A percentile compares a stretch with the other conserved stretches of the same genome.
phyloP scores from a whole-genome alignment of 352 stramenopile species.

The Lagenidium giganteum region DNA sequence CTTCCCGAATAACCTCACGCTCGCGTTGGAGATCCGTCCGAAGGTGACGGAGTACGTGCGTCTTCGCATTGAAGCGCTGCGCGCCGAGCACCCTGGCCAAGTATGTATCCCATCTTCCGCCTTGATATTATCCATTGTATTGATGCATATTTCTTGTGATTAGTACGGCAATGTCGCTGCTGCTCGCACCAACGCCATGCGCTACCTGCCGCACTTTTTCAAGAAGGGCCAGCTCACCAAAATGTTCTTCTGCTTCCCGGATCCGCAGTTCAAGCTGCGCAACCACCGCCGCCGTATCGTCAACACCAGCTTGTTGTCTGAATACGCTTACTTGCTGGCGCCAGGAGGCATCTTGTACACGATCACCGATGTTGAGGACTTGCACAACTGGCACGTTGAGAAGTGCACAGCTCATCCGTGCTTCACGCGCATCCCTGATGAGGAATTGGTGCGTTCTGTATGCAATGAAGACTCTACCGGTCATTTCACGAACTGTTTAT shows the following conservation, averaged over 20 bases:
- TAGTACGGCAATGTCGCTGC: constrained; percentile 94
- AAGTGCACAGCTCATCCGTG: constrained; percentile 90
- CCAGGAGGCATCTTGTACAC: constrained; percentile 92
- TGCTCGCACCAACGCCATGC: constrained; percentile 95
- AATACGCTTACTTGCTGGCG: constrained; percentile 95
- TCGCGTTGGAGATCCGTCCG: constrained; percentile 94
- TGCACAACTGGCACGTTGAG: constrained; percentile 95
- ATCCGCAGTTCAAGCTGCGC: constrained; percentile 98
- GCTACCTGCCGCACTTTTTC: constrained; percentile 73
- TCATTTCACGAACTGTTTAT: background rate
- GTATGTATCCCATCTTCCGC: background rate
- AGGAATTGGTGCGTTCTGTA: constrained; percentile 69
- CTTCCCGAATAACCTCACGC: constrained; percentile 88
- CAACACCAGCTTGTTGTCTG: constrained; percentile 85
- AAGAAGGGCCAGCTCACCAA: constrained; percentile 86
- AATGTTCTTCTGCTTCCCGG: constrained; percentile 98
- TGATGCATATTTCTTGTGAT: too few species aligned
- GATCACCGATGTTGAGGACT: constrained; percentile 98
- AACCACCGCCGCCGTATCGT: constrained; percentile 93
- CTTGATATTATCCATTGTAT: background rate
- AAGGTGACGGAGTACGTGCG: constrained; percentile 91
- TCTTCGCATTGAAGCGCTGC: constrained; percentile 79
- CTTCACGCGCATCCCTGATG: constrained; percentile 83
- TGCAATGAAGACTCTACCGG: background rate
- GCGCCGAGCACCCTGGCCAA: constrained; percentile 44